These are phyloP conservation scores for Dendrothele bispora DNA, from an alignment of 768 basidiomycete species.

Conservation along the genomic window DNA sequence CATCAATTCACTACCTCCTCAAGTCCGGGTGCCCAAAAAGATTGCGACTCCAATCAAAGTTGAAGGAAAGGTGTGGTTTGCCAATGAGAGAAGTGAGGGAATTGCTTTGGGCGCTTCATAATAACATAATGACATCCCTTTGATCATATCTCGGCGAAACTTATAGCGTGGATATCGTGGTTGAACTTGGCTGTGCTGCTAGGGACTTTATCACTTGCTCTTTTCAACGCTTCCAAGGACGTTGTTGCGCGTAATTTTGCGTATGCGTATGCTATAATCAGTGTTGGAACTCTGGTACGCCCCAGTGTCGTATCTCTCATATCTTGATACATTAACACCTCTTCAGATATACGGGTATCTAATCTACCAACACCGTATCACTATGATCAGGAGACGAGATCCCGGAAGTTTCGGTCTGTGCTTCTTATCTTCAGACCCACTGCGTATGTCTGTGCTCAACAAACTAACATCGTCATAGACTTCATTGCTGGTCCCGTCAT, in stretches of 20 bases:
- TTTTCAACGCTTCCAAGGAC: slow-evolving; percentile 85
- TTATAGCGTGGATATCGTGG: slow-evolving; percentile 88
- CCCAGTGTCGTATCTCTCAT: neutral
- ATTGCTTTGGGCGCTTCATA: neutral
- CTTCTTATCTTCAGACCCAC: slow-evolving; percentile 3
- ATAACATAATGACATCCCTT: too few relatives aligned
- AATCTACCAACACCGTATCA: slow-evolving; percentile 85
- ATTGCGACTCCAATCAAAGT: slow-evolving; percentile 80
- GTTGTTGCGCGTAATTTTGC: slow-evolving; percentile 76
- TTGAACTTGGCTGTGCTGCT: slow-evolving; percentile 83
- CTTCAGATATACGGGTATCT: slow-evolving; percentile 79
- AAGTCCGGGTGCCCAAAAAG: slow-evolving; percentile 80
- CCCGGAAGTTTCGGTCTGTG: slow-evolving; percentile 84
- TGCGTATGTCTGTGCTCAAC: neutral
- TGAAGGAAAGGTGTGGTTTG: slow-evolving; percentile 97
- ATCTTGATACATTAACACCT: neutral
- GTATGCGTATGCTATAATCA: slow-evolving; percentile 79
- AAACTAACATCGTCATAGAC: slow-evolving; percentile 45
- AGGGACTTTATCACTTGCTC: slow-evolving; percentile 79
- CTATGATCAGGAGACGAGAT: slow-evolving; percentile 87
- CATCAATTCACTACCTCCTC: slow-evolving; percentile 62
- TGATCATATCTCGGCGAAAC: too few relatives aligned
- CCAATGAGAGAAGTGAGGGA: slow-evolving; percentile 84
- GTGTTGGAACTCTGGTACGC: slow-evolving; percentile 64
- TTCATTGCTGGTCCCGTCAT: slow-evolving; percentile 79